Base-by-base conservation (phyloP, 2,329 filamentous ascomycete species). In the Lasiodiplodia hormozganensis region DNA sequence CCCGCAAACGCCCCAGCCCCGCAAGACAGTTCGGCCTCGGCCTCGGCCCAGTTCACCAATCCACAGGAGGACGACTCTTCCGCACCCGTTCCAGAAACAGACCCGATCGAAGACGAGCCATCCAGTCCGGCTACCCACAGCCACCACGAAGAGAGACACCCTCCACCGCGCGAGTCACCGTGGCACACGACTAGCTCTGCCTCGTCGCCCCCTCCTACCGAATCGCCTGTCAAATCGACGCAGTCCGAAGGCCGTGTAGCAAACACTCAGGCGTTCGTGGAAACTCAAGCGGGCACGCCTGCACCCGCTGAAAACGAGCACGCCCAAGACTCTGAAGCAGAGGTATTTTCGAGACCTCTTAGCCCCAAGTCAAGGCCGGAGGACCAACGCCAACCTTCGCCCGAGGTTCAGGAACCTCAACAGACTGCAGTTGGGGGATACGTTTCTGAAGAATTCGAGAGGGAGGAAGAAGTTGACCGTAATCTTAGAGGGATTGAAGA, bases 51-150 rank as follows among this genome's bases (percentile, higher is more conserved):
- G 51, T 31, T 40, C 43, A 58, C 56, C 16, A 40, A 66, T 14
- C 31, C 21, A 69, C n/a, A 60, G 53, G 62, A 57, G 16, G 57
- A n/a, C 58, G 28, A 62, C 23, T 67, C 65, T 18, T 65, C 69
- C 21, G 58, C 31, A 6, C 66, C 64, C 18, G 47, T 70, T 47
- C 60, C 51, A 2, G 65, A 71, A 51, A 68, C 69, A 25, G 67
- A 70, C 51, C 68, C 66, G 4, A 69, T 70, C 28, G 69, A 69
- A 43, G 57, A 70, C 14, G 40, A 34, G 4, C 21, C 47, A n/a
- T 67, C 65, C 10, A 69, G 49, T 25, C 62, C 67, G n/a, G 49
- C 51, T 43, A 25, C 51, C 18, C 28, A 21, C 10, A 64, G 31
- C 18, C 18, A 52, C 36, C 51, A 65, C 47, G 62, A 54, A 14